phyloP scores from a whole-genome alignment of 1,284 basidiomycete species.

The Sporisorium iseilematis-ciliati region DNA sequence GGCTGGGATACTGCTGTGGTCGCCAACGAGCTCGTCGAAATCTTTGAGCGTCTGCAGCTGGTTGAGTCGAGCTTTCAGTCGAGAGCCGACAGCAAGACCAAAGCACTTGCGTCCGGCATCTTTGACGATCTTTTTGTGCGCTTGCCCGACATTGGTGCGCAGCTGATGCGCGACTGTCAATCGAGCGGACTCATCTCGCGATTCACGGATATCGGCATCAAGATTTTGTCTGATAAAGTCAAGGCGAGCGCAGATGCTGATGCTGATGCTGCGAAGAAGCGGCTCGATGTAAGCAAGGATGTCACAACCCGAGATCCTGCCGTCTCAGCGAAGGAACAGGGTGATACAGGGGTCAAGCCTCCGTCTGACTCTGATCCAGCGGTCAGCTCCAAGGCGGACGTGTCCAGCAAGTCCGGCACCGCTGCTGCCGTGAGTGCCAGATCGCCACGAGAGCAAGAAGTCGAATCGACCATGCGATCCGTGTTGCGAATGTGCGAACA shows the following conservation, averaged over 20 bases:
- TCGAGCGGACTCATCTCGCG: conserved; percentile 33
- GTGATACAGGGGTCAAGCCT: background rate
- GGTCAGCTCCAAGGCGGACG: background rate
- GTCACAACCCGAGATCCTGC: background rate
- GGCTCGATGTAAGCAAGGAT: conserved; percentile 2
- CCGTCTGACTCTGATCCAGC: background rate
- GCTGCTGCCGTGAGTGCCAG: background rate
- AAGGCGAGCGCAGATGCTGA: conserved; percentile 10
- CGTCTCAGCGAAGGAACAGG: background rate
- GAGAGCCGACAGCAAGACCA: conserved; percentile 50
- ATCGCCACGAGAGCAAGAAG: conserved; percentile 5
- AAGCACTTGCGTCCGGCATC: conserved; percentile 36
- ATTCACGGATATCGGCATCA: conserved; percentile 48
- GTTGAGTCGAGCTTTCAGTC: conserved; percentile 50
- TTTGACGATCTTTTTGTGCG: conserved; percentile 44
- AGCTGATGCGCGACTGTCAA: conserved; percentile 42
- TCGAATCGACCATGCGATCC: conserved; percentile 27
- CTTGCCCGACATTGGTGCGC: conserved; percentile 34
- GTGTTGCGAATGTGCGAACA: conserved; percentile 44
- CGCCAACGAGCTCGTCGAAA: conserved; percentile 46
- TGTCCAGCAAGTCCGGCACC: background rate
- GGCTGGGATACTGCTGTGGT: conserved; percentile 41
- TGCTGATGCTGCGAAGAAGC: background rate
- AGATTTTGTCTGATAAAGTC: conserved; percentile 35
- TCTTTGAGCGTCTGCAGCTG: conserved; percentile 45